Conservation (phyloP, 1,139 yeast species). For the Debaryomycetaceae sp. region DNA sequence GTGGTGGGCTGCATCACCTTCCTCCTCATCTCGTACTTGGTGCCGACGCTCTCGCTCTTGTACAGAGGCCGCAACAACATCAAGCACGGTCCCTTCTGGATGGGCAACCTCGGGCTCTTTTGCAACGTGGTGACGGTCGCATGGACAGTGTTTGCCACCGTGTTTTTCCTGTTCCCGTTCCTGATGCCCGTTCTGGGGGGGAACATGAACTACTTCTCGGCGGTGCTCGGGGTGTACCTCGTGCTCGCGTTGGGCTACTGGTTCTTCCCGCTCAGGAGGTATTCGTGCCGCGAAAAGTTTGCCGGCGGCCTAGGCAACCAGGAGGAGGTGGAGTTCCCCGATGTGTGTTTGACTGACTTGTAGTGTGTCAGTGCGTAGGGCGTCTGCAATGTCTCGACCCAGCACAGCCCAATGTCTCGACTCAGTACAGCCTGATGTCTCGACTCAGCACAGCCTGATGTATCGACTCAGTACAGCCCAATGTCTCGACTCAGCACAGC, state of each 20-base stretch:
- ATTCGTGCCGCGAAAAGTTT: slow-evolving; percentile 28
- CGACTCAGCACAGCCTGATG: too few species aligned
- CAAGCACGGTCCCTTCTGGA: slow-evolving; percentile 55
- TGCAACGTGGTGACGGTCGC: slow-evolving; percentile 43
- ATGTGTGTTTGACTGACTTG: slow-evolving; percentile 30
- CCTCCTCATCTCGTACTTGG: slow-evolving; percentile 29
- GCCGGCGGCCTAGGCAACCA: slow-evolving; percentile 34
- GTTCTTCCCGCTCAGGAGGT: slow-evolving; percentile 37
- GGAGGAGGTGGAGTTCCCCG: slow-evolving; percentile 37
- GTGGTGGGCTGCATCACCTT: slow-evolving; percentile 36
- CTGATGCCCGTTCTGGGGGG: slow-evolving; percentile 51
- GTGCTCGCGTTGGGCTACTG: slow-evolving; percentile 47
- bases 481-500: too few species aligned
- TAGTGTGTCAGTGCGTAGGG: too few species aligned
- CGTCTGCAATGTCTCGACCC: too few species aligned
- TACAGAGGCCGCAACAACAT: slow-evolving; percentile 48
- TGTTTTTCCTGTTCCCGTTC: slow-evolving; percentile 60
- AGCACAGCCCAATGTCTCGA: too few species aligned
- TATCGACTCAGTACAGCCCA: too few species aligned
- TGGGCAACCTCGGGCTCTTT: slow-evolving; percentile 47
- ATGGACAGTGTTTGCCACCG: slow-evolving; percentile 53
- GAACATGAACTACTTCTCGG: slow-evolving; percentile 65
- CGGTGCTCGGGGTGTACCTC: slow-evolving; percentile 46
- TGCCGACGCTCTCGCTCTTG: slow-evolving; percentile 40
- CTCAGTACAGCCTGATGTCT: too few species aligned